phyloP scores from a whole-genome alignment of 352 stramenopile genomes.

The Phytophthora foliorum region DNA sequence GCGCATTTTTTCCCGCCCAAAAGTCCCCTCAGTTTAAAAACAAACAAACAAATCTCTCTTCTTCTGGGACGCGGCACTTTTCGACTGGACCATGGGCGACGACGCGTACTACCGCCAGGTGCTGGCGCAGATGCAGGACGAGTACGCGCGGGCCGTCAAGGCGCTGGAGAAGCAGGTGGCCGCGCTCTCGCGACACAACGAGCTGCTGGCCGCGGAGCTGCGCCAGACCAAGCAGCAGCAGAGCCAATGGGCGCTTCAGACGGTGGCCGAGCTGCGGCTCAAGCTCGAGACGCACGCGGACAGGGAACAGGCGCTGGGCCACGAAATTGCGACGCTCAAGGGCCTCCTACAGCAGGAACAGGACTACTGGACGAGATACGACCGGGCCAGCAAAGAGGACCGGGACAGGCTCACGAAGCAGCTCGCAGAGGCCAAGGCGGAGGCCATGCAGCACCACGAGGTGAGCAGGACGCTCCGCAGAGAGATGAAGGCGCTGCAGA shows the following conservation, averaged over 20 bases:
- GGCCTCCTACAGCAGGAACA: slow-evolving; percentile 60
- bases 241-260: slow-evolving; percentile 8
- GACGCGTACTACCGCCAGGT: slow-evolving; percentile 62
- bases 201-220: slow-evolving; percentile 46
- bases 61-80: slow-evolving; percentile 30
- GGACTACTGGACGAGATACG: slow-evolving; percentile 50
- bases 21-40: slow-evolving; percentile 8
- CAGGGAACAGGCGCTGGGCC: slow-evolving; percentile 33
- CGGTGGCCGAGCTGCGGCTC: too few species aligned
- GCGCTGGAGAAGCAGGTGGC: slow-evolving; percentile 70
- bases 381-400: slow-evolving; percentile 37
- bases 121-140: slow-evolving; percentile 67
- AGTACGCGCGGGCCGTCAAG: slow-evolving; percentile 59
- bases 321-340: slow-evolving; percentile 53
- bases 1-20: slow-evolving; percentile 28
- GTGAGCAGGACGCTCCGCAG: slow-evolving; percentile 44
- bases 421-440: slow-evolving; percentile 40
- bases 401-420: slow-evolving; percentile 42
- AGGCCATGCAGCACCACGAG: slow-evolving; percentile 43
- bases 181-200: slow-evolving; percentile 61
- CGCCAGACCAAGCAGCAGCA: slow-evolving; percentile 23
- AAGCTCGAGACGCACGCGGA: slow-evolving; percentile 32
- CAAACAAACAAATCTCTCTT: neutral
- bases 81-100: slow-evolving; percentile 18
- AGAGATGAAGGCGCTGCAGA: slow-evolving; percentile 58